Conservation (phyloP, 768 basidiomycete genomes). For the Lactarius quietus region DNA sequence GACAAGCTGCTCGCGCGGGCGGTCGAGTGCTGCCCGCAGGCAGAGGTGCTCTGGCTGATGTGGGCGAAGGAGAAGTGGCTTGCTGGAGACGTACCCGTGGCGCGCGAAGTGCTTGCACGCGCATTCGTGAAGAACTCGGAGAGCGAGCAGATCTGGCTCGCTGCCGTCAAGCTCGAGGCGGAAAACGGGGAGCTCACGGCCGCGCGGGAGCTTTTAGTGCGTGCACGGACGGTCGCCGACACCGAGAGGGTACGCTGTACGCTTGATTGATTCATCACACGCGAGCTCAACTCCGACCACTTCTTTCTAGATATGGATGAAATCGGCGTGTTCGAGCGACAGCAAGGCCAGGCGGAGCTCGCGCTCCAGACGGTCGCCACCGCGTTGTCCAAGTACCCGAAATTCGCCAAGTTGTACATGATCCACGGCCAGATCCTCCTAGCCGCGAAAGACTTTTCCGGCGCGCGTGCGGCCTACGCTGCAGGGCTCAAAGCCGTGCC, state of each 20-base stretch:
- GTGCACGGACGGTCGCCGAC: slow-evolving; percentile 87
- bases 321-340: slow-evolving; percentile 91
- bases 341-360: slow-evolving; percentile 69
- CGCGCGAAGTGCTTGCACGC: slow-evolving; percentile 80
- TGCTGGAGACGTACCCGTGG: slow-evolving; percentile 82
- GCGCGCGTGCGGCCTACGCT: slow-evolving; percentile 77
- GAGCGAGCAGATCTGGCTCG: slow-evolving; percentile 96
- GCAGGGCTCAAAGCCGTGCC: slow-evolving; percentile 85
- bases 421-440: slow-evolving; percentile 92
- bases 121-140: slow-evolving; percentile 96
- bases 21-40: slow-evolving; percentile 84
- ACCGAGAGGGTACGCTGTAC: slow-evolving; percentile 77
- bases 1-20: slow-evolving; percentile 80
- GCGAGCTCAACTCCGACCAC: slow-evolving; percentile 10
- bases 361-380: slow-evolving; percentile 73
- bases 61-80: slow-evolving; percentile 97
- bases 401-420: slow-evolving; percentile 93
- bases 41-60: slow-evolving; percentile 98
- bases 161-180: slow-evolving; percentile 94
- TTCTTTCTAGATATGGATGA: slow-evolving; percentile 89
- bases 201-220: slow-evolving; percentile 80
- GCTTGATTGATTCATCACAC: not conserved
- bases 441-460: slow-evolving; percentile 51
- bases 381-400: slow-evolving; percentile 81
- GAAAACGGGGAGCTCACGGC: slow-evolving; percentile 90